These are phyloP conservation scores for Exidia glandulosa DNA, from an alignment of 768 basidiomycete genomes.

Conservation along the genomic window DNA sequence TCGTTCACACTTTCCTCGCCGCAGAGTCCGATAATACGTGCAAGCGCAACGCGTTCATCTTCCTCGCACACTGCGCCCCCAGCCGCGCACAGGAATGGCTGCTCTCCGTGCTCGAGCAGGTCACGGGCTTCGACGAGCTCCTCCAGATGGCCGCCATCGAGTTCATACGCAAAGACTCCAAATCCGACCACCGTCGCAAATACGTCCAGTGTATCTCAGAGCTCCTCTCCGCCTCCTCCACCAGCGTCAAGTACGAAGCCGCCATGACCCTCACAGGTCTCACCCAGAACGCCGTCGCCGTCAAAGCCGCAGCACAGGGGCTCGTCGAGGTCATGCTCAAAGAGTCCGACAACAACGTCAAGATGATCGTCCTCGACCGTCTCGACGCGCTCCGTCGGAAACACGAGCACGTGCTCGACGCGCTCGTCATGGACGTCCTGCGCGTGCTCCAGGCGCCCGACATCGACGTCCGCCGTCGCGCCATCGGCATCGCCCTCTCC, in stretches of 20 bases:
- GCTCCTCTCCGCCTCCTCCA: slow-evolving; percentile 76
- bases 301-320: slow-evolving; percentile 87
- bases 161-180: slow-evolving; percentile 82
- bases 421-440: slow-evolving; percentile 90
- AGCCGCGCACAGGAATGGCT: slow-evolving; percentile 89
- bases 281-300: slow-evolving; percentile 90
- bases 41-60: slow-evolving; percentile 95
- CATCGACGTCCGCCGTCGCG: slow-evolving; percentile 93
- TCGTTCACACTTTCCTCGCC: slow-evolving; percentile 90
- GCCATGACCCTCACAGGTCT: slow-evolving; percentile 89
- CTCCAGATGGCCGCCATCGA: slow-evolving; percentile 96
- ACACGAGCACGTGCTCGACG: slow-evolving; percentile 85
- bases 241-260: slow-evolving; percentile 95
- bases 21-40: slow-evolving; percentile 95
- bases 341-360: slow-evolving; percentile 98
- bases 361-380: slow-evolving; percentile 90
- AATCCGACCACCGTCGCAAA: slow-evolving; percentile 49
- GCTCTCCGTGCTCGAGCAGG: slow-evolving; percentile 71
- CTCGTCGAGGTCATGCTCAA: slow-evolving; percentile 85
- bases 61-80: slow-evolving; percentile 76
- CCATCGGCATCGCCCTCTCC: slow-evolving; percentile 76
- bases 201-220: slow-evolving; percentile 94
- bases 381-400: slow-evolving; percentile 71
- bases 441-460: slow-evolving; percentile 86
- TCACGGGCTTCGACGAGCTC: slow-evolving; percentile 75